phyloP scores from a whole-genome alignment of 2,329 filamentous ascomycete species.

The Triangularia verruculosa region DNA sequence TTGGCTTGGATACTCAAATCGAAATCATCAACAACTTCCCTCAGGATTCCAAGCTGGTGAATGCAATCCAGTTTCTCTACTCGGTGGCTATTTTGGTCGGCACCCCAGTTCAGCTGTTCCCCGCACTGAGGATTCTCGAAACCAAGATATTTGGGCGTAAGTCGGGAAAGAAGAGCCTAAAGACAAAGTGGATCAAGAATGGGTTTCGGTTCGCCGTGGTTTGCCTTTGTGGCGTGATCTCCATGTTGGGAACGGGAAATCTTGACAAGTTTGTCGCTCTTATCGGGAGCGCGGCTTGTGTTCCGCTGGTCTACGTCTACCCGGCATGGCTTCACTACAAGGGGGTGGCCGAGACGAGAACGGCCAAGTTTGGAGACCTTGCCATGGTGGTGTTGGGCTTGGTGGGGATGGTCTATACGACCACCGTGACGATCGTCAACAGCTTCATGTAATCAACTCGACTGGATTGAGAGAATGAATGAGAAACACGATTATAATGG shows the following conservation, averaged over 20 bases:
- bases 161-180: slow-evolving; percentile 62
- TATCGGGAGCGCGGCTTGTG: slow-evolving; percentile 70
- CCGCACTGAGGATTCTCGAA: slow-evolving; percentile 69
- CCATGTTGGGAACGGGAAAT: slow-evolving; percentile 63
- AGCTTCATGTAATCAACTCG: slow-evolving; percentile 33
- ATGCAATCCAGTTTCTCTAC: slow-evolving; percentile 72
- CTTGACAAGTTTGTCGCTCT: slow-evolving; percentile 72
- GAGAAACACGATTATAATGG: not conserved
- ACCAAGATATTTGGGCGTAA: slow-evolving; percentile 63
- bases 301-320: slow-evolving; percentile 75
- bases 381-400: slow-evolving; percentile 60
- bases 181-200: slow-evolving; percentile 77
- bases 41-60: slow-evolving; percentile 67
- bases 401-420: slow-evolving; percentile 70
- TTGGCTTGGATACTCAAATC: slow-evolving; percentile 65
- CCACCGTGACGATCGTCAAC: slow-evolving; percentile 54
- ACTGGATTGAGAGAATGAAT: not conserved
- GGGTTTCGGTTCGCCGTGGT: slow-evolving; percentile 58
- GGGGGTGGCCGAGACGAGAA: slow-evolving; percentile 57
- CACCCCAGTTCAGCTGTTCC: slow-evolving; percentile 72
- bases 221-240: slow-evolving; percentile 56
- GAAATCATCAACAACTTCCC: slow-evolving; percentile 77
- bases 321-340: slow-evolving; percentile 68
- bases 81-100: slow-evolving; percentile 70
- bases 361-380: slow-evolving; percentile 58